A percentile compares a stretch with the other conserved stretches of the same genome.
Evolutionary conservation across 164 flowering plant species (phyloP).

Genomic region (Annona squamosa): DNA sequence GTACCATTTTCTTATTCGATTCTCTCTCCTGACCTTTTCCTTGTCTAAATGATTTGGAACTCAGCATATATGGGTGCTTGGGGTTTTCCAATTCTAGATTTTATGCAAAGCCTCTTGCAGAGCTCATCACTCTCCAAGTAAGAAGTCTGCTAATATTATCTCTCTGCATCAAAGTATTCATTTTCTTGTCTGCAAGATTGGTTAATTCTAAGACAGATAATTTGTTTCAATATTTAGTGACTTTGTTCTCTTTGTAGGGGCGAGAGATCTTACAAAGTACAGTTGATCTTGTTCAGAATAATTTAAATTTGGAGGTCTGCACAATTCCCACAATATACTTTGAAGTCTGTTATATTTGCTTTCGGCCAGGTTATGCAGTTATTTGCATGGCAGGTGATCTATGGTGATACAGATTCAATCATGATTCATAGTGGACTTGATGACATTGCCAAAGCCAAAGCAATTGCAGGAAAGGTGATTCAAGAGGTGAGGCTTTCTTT

Average conservation of each 20-base stretch:
- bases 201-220: not conserved
- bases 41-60: slow-evolving; percentile 5
- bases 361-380: not conserved
- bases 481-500: slow-evolving; percentile 48
- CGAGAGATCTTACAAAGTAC: slow-evolving; percentile 95
- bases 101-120: slow-evolving; percentile 99
- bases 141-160: slow-evolving; percentile 11
- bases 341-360: not conserved
- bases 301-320: slow-evolving; percentile 75
- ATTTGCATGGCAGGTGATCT: slow-evolving; percentile 61
- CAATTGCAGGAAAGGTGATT: slow-evolving; percentile 76
- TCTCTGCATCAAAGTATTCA: not conserved
- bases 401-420: slow-evolving; percentile 98
- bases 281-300: slow-evolving; percentile 91
- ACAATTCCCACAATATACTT: not conserved
- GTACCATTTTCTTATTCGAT: not conserved
- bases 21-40: not conserved
- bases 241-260: slow-evolving; percentile 49
- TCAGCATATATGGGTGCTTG: slow-evolving; percentile 98
- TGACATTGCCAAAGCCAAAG: slow-evolving; percentile 72
- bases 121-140: slow-evolving; percentile 88
- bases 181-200: not conserved
- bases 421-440: slow-evolving; percentile 92
- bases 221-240: not conserved
- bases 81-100: slow-evolving; percentile 98